These are phyloP conservation scores for Podospora anserina DNA, from an alignment of 495 filamentous ascomycete species.

Conservation along the genomic window DNA sequence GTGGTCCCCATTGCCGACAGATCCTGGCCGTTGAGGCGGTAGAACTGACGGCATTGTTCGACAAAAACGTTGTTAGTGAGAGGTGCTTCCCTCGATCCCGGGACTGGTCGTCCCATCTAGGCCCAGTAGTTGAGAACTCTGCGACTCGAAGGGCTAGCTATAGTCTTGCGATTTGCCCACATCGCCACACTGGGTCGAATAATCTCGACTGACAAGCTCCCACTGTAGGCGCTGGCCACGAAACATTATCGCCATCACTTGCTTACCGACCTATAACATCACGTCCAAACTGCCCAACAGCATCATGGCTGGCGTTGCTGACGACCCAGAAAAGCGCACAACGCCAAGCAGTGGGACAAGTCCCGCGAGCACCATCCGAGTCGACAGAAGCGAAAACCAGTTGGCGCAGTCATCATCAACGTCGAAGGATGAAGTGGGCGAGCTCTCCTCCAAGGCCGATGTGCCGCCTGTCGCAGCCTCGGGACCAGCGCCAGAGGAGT, in stretches of 20 bases:
- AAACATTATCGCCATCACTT: not conserved
- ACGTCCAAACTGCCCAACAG: not conserved
- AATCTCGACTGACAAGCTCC: not conserved
- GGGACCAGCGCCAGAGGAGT: slow-evolving; percentile 29
- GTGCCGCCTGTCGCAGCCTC: not conserved
- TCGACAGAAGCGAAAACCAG: not conserved
- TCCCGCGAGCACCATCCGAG: slow-evolving; percentile 2
- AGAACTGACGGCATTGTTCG: not conserved
- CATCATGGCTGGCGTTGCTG: not conserved
- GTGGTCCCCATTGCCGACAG: not conserved
- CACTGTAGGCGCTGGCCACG: not conserved
- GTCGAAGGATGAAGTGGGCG: not conserved
- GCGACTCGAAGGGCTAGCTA: not conserved
- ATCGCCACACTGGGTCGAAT: not conserved
- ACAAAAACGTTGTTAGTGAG: not conserved
- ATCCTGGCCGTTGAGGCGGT: not conserved
- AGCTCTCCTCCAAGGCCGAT: not conserved
- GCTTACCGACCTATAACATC: not conserved
- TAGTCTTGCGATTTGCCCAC: not conserved
- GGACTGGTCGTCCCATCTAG: not conserved
- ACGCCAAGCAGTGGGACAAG: not conserved
- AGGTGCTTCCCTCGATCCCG: not conserved
- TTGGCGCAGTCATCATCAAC: not conserved
- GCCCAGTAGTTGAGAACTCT: not conserved
- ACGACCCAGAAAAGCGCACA: not conserved